Evolutionary conservation across 73 alveolate species (phyloP).

Genomic region (Paramecium tetraurelia): DNA sequence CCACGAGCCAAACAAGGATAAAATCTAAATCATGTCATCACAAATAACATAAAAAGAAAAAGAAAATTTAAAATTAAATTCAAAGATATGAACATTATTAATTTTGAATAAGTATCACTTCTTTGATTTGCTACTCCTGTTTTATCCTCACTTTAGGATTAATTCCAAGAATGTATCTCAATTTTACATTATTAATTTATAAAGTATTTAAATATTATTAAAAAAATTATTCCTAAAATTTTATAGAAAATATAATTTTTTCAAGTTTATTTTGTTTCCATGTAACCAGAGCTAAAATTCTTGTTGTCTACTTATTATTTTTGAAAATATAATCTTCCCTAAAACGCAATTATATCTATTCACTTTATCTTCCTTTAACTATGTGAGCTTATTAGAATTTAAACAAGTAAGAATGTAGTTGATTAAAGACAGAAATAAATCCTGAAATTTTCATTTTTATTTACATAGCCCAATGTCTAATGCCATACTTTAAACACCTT

Average conservation of each 20-base stretch:
- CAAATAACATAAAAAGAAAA: neutral
- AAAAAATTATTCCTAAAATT: neutral
- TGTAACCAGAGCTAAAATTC: neutral
- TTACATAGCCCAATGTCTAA: too few relatives aligned
- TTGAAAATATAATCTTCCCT: neutral
- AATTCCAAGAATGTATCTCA: neutral
- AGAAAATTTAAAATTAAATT: neutral
- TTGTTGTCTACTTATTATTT: neutral
- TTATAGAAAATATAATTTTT: neutral
- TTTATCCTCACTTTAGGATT: neutral
- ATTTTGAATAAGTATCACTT: neutral
- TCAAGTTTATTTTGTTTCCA: neutral
- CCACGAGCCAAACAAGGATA: neutral
- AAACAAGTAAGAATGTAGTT: too few relatives aligned
- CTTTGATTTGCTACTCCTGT: neutral
- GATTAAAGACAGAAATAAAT: too few relatives aligned
- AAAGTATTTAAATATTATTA: neutral
- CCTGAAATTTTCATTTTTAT: too few relatives aligned
- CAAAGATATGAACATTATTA: neutral
- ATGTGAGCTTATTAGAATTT: too few relatives aligned
- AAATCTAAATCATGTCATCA: slow-evolving; percentile 10
- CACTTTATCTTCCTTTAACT: slow-evolving; percentile 34
- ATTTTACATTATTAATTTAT: neutral
- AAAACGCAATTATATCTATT: slow-evolving; percentile 42
- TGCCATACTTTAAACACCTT: too few relatives aligned